These are phyloP conservation scores for Microascus cirrosus DNA, from an alignment of 2,329 filamentous ascomycete species.

Conservation along the genomic window DNA sequence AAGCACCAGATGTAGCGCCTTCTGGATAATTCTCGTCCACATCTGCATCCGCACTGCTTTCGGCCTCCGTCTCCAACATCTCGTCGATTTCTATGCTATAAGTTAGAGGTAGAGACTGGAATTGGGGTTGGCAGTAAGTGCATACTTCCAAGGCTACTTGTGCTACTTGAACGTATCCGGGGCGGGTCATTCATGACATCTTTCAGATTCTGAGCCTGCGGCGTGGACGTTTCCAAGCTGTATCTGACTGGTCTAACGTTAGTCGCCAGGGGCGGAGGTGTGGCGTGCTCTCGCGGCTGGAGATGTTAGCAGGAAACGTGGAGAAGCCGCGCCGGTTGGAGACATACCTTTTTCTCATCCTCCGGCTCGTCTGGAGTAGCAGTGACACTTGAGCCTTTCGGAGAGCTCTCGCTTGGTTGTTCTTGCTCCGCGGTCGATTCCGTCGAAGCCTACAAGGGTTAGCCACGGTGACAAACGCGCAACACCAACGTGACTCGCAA, in stretches of 20 bases:
- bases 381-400: background rate
- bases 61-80: slow-evolving; percentile 26
- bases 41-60: slow-evolving; percentile 42
- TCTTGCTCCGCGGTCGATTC: slow-evolving; percentile 23
- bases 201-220: slow-evolving; percentile 70
- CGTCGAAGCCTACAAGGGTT: slow-evolving; percentile 25
- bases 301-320: background rate
- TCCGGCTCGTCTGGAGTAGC: background rate
- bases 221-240: slow-evolving; percentile 61
- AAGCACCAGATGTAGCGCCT: background rate
- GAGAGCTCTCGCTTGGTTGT: slow-evolving; percentile 16
- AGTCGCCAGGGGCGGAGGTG: slow-evolving; percentile 65
- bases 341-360: background rate
- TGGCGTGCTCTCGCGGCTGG: slow-evolving; percentile 21
- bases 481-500: background rate
- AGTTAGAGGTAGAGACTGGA: background rate
- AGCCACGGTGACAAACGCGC: background rate
- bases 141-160: slow-evolving; percentile 69
- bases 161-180: slow-evolving; percentile 52
- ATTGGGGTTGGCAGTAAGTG: slow-evolving; percentile 5
- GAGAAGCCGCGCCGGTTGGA: background rate
- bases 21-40: slow-evolving; percentile 23
- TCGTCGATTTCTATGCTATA: slow-evolving; percentile 36
- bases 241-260: slow-evolving; percentile 56
- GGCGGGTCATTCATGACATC: slow-evolving; percentile 52